Evolutionary conservation across 1,284 basidiomycete genomes (phyloP), one percentile per base, ranked within the genome.

Genomic region (Sporisorium scitamineum): DNA sequence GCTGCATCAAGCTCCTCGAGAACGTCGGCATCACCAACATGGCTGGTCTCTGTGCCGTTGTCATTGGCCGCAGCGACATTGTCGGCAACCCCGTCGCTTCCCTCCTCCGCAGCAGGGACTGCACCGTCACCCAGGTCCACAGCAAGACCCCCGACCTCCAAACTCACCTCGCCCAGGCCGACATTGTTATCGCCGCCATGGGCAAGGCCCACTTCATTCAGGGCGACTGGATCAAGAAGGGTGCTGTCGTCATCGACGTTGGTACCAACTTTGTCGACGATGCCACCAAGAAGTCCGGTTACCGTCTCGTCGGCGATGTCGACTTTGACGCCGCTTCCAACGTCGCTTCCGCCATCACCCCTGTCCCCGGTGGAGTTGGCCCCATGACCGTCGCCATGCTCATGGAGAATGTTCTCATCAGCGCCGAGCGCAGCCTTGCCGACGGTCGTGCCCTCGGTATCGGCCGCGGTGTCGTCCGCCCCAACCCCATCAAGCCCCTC

Each of bases 321-420:
- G 92, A 97, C 82, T 98, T 91, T 85, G 89, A 89, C 5, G 89
- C 91, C 14, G 96, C 94, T 34, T 88, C 90, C 54, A 85, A 89
- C 61, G 90, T 93, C 70, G 96, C 95, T 8, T 92, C 92, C 5
- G 88, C 92, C 86, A 97, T 99, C 84, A 99, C 97, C 0, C 97
- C 97, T 47, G 97, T 99, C 18, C 97, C 97, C 0, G 84, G 84
- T 32, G 97, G 97, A 75, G 97, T 99, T 60, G 97, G 97, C 24
- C 97, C 97, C 31, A 97, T 98, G 96, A 99, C 97, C 10, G 97
- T 99, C 69, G 97, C 97, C 45, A 90, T 98, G 89, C 91, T 99
- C 78, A 98, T 99, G 96, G 90, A 92, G 84, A 99, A 99, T 87
- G 96, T 96, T 0, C 88, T 95, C 76, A 88, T 89, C 73, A 92